These are phyloP conservation scores for Penicillium coprophilum DNA, from an alignment of 495 filamentous ascomycete genomes.

Conservation along the genomic window DNA sequence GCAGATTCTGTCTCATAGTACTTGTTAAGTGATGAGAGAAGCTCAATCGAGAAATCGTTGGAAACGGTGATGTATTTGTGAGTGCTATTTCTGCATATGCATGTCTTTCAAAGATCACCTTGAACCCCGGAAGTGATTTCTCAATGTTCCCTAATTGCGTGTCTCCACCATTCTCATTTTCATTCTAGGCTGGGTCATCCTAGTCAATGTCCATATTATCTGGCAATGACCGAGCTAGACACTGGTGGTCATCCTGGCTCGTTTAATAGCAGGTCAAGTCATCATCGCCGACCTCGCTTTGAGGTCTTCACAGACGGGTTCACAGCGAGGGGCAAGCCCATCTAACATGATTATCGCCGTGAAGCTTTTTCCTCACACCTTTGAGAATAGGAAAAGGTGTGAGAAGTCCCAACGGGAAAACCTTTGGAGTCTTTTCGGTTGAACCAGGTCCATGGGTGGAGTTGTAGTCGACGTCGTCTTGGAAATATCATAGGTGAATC, in stretches of 20 bases:
- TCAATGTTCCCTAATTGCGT: background rate
- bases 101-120: background rate
- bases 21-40: too few species aligned
- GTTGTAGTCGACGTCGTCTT: background rate
- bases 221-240: background rate
- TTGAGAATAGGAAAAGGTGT: too few species aligned
- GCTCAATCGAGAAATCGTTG: too few species aligned
- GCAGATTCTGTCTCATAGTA: too few species aligned
- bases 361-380: background rate
- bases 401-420: background rate
- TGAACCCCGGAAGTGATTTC: background rate
- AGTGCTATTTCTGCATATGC: too few species aligned
- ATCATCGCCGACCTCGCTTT: background rate
- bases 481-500: background rate
- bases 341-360: background rate
- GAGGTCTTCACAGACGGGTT: background rate
- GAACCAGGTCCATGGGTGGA: background rate
- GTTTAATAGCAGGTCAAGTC: background rate
- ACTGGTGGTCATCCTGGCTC: background rate
- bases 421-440: background rate
- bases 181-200: background rate
- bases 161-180: background rate
- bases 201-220: background rate
- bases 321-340: background rate
- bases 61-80: too few species aligned